These are phyloP conservation scores for Cyclostephanos tholiformis DNA, from an alignment of 108 stramenopile genomes.

Conservation along the genomic window DNA sequence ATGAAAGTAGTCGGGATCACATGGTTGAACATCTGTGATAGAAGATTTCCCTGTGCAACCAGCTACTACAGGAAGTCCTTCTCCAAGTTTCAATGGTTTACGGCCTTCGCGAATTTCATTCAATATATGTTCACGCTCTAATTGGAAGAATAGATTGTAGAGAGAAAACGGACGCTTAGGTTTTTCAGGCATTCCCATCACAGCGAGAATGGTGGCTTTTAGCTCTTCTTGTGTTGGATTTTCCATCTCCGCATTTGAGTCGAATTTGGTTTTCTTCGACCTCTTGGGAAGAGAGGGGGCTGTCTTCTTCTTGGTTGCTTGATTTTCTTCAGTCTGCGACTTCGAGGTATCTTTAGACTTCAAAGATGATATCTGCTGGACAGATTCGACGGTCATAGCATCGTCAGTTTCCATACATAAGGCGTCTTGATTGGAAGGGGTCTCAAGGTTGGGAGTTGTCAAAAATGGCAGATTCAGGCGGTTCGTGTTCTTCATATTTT, in stretches of 20 bases:
- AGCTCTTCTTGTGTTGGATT: slow-evolving; percentile 4
- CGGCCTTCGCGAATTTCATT: slow-evolving; percentile 5
- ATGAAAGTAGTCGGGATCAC: background rate
- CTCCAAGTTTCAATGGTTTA: background rate
- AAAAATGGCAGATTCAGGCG: background rate
- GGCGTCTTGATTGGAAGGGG: background rate
- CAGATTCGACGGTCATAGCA: background rate
- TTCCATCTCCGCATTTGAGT: background rate
- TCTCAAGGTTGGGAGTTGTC: background rate
- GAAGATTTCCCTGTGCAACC: background rate
- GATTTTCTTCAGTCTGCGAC: background rate
- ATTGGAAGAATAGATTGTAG: slow-evolving; percentile 53
- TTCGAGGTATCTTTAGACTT: background rate
- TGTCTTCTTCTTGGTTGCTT: background rate
- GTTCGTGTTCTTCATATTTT: background rate
- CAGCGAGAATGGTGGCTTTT: background rate
- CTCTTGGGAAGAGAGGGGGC: background rate
- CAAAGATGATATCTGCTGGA: background rate
- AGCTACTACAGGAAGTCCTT: background rate
- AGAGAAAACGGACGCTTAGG: slow-evolving; percentile 47
- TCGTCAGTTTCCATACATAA: background rate
- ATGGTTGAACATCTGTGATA: background rate
- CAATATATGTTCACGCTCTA: slow-evolving; percentile 36
- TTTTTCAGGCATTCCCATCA: slow-evolving; percentile 8
- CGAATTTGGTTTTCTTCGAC: background rate